Evolutionary conservation across 1,284 basidiomycete genomes (phyloP), one percentile per base, ranked within the genome.

Genomic region (Irpex lacteus): DNA sequence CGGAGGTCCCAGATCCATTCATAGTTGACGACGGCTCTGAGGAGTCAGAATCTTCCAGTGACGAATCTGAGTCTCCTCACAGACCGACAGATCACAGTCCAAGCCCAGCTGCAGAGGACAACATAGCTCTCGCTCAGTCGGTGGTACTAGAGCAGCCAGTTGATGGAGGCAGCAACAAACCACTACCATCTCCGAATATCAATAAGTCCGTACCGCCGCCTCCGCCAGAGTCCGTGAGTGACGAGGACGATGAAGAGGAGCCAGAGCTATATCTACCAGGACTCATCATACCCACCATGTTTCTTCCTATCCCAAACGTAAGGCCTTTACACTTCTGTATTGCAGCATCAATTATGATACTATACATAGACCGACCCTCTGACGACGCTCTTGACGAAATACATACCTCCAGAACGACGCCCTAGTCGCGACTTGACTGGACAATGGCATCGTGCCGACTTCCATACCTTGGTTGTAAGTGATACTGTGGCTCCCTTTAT

Each of bases 301-400:
- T 94, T 73, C 78, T 92, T 56, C 92, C 91, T 9, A 89, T 93
- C 47, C 91, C 91, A 59, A 91, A 91, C 78, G 91, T 93, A 83
- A 82, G 80, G 49, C 9, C 72, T 77, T 38, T 75, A 78, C 44
- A 67, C 67, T 72, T 71, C 73, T 60, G 77, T 89, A 55, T 81
- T 81, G 15, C 88, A 85, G 85, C 89, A 84, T 85, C 75, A 88
- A 72, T 80, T 78, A 26, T 26, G 21, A 19, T 11, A 26, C 8
- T 11, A 11, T 5, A 4, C 37, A 32, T 82, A 94, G 91, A 92
- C 89, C 66, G 92, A 93, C 78, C 90, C 91, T 53, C 82, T 94
- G 77, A 86, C 83, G 78, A 87, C 86, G 54, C 82, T 93, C 49
- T 79, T 94, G 74, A 88, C 84, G 70, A 94, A 92, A 85, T 89